Evolutionary conservation across 1,284 basidiomycete genomes (phyloP).

Genomic region (Leccinum subfulvum): DNA sequence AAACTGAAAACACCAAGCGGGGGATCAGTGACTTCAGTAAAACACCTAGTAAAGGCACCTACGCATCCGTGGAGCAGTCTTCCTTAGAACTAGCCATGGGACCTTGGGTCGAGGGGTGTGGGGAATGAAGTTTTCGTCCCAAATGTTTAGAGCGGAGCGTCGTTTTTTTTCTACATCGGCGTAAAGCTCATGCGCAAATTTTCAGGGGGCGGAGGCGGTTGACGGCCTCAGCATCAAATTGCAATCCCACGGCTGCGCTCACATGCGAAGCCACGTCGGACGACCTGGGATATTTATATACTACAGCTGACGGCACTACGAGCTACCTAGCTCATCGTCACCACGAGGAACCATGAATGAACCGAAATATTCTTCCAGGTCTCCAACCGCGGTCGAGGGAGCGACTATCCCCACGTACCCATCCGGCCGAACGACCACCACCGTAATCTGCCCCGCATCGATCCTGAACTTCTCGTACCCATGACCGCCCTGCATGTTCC

Average conservation of each 20-base stretch:
- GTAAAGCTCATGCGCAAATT: not conserved
- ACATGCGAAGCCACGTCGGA: no score
- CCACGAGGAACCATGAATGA: not conserved
- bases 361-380: not conserved
- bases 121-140: no score
- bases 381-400: not conserved
- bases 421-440: not conserved
- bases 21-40: no score
- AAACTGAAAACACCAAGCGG: no score
- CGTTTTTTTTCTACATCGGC: no score
- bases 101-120: no score
- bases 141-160: no score
- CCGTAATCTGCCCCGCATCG: not conserved
- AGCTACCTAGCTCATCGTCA: not conserved
- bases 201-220: not conserved
- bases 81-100: no score
- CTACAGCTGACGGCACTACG: not conserved
- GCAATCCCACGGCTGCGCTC: no score
- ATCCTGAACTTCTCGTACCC: not conserved
- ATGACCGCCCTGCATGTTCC: not conserved
- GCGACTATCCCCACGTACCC: not conserved
- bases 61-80: no score
- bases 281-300: not conserved
- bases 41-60: no score
- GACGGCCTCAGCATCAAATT: no score